Base-by-base conservation (phyloP, 345 rosid species). In the Lepidium africanum region DNA sequence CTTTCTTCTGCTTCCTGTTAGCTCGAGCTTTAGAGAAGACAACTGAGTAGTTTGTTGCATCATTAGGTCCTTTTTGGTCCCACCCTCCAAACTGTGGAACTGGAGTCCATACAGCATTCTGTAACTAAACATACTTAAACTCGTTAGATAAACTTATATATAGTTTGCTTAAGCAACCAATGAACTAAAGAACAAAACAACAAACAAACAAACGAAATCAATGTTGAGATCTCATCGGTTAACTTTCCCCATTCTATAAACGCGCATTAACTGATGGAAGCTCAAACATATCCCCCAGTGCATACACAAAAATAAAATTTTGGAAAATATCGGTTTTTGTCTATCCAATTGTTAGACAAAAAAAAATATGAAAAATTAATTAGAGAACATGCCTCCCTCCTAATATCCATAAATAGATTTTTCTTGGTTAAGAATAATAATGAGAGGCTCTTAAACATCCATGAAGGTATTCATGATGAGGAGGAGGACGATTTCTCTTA, bases 11-110 rank as follows among this genome's bases (percentile, higher is more conserved):
- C 81, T 89, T 87, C 86, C 84, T 80, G 21, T 85, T 81, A 11
- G 85, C 91, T 0, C 94, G 89, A 70, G 97, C 96, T 60, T 35
- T 71, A 0, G 85, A 64, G 64, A 91, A 91, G 30, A 83, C 88
- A 75, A 83, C 50, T 14, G 97, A 85, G 65, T 91, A 91, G 52
- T 84, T 64, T 2, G 87, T 83, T 6, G 76, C 75, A 16, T 78
- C 84, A 59, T 59, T 59, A 3, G 75, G 61, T 52, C 67, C 73
- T 57, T 74, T 76, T 23, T 80, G 83, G 62, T 87, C 90, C 96
- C 97, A 88, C 19, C 78, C 91, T 70, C 96, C 97, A 41, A 91
- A 91, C 78, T 83, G 87, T 43, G 96, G 97, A 46, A 87, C 79
- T 35, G 93, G 63, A 67, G 51, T 58, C 86, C 82, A 78, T 13